Conservation (phyloP, 2,329 filamentous ascomycete genomes). For the Endoconidiophora laricicola region DNA sequence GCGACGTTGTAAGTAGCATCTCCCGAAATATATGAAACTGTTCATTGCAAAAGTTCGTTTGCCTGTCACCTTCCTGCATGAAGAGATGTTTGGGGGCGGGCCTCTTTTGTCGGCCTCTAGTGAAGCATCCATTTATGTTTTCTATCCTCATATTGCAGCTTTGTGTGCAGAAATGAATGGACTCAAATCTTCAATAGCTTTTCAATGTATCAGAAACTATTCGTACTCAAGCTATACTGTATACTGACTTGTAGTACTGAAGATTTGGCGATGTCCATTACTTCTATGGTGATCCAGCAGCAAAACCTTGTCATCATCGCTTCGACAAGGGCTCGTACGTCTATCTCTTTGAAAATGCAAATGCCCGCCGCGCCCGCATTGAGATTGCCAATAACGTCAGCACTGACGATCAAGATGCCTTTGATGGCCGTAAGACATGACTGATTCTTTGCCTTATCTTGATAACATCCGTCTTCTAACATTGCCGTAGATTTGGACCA, state of each 20-base stretch:
- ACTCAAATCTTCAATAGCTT: too few species aligned
- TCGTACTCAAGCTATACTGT: too few species aligned
- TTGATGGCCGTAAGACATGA: conserved; percentile 48
- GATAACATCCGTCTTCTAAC: conserved; percentile 43
- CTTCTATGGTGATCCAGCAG: conserved; percentile 52
- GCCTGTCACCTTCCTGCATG: neutral
- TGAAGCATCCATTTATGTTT: too few species aligned
- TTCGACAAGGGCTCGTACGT: conserved; percentile 69
- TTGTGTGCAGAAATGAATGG: too few species aligned
- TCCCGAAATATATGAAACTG: neutral
- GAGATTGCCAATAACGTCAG: conserved; percentile 64
- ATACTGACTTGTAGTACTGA: conserved; percentile 7
- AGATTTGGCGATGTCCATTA: conserved; percentile 70
- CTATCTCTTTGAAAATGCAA: conserved; percentile 61
- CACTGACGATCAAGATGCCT: conserved; percentile 61
- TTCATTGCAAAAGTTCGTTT: conserved; percentile 7
- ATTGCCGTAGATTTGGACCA: conserved; percentile 46
- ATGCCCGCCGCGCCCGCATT: conserved; percentile 48
- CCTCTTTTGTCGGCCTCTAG: neutral
- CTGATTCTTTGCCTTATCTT: conserved; percentile 31
- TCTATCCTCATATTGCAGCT: too few species aligned
- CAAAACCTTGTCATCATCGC: conserved; percentile 57
- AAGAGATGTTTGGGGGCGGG: neutral
- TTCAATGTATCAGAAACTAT: too few species aligned
- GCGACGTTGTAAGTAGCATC: conserved; percentile 29